Evolutionary conservation across 2,329 filamentous ascomycete species (phyloP), one percentile per base, ranked within the genome.

Genomic region (Pseudocercospora fuligena): DNA sequence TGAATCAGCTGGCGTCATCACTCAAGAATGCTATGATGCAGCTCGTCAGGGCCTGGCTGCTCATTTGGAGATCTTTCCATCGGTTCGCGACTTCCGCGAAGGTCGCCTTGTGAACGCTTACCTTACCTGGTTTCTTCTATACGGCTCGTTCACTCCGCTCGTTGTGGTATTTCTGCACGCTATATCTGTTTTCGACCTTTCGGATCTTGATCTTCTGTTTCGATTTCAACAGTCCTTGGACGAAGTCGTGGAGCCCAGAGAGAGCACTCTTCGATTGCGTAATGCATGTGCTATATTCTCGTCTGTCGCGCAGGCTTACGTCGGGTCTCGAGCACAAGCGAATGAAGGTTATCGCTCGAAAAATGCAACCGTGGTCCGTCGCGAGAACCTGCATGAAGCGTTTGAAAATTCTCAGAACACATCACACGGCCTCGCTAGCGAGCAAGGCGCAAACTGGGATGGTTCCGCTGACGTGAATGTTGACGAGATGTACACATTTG

Each of bases 161-260:
- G 64, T 67, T n/a, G 66, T 67, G 11, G 66, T 67, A 31, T 67
- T 67, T 36, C 51, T 67, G 2, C 66, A 67, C 25, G 51, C 51
- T 25, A 64, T 67, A 16, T 65, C 66, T 7, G 53, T 46, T 23
- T 47, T 67, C 59, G 62, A 67, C 25, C 53, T 47, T 3, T 53
- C 47, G n/a, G 66, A 67, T 33, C 59, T 67, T 19, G 40, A 53
- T 11, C 62, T 67, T 25, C 43, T 67, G 6, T 40, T 62, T n/a
- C 62, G 43, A 43, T 67, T 67, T 27, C 57, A 67, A n/a, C 51
- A 61, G 5, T 62, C 59, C 25, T 51, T 67, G 11, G 33, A 62
- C n/a, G 40, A 65, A n/a, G 40, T 67, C 4, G 36, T 46, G n/a
- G 46, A 64, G 27, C 31, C 43, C 11, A 51, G 51, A 19, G 62